These are phyloP conservation scores for Vaccinium macrocarpon DNA, from an alignment of 148 eudicot species.

Conservation along the genomic window DNA sequence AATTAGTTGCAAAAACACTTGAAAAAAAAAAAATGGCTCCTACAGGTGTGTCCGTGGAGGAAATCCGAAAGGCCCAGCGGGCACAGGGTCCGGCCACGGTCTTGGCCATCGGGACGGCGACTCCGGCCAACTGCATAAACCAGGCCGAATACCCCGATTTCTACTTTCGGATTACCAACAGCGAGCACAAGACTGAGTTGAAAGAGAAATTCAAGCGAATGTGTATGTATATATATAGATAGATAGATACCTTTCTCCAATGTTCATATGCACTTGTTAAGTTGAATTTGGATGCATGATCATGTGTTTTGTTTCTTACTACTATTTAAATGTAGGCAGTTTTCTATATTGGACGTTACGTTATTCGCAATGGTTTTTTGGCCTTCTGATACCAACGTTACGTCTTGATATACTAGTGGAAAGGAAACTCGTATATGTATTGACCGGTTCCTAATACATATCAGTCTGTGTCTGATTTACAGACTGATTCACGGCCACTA, in stretches of 20 bases:
- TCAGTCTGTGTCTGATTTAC: no score
- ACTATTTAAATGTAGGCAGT: background rate
- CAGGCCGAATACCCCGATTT: slow-evolving; percentile 28
- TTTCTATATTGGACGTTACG: background rate
- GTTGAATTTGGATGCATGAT: background rate
- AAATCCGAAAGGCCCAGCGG: slow-evolving; percentile 32
- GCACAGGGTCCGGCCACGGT: slow-evolving; percentile 26
- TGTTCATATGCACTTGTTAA: background rate
- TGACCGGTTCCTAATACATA: no score
- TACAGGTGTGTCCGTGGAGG: background rate
- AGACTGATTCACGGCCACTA: no score
- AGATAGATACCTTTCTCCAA: background rate
- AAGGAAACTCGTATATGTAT: background rate
- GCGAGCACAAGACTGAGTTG: slow-evolving; percentile 32
- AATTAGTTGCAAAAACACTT: background rate
- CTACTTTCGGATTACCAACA: slow-evolving; percentile 30
- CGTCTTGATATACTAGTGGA: background rate
- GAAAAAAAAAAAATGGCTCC: background rate
- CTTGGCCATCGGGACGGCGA: slow-evolving; percentile 29
- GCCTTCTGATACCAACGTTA: background rate
- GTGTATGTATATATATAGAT: slow-evolving; percentile 20
- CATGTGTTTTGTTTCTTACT: background rate
- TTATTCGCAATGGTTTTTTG: background rate
- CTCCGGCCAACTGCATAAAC: slow-evolving; percentile 23
- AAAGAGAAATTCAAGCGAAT: slow-evolving; percentile 33